Percentiles rank a stretch among this genome's conserved stretches.
Evolutionary conservation across 2,329 filamentous ascomycete species (phyloP).

Genomic region (Ilyonectria robusta): DNA sequence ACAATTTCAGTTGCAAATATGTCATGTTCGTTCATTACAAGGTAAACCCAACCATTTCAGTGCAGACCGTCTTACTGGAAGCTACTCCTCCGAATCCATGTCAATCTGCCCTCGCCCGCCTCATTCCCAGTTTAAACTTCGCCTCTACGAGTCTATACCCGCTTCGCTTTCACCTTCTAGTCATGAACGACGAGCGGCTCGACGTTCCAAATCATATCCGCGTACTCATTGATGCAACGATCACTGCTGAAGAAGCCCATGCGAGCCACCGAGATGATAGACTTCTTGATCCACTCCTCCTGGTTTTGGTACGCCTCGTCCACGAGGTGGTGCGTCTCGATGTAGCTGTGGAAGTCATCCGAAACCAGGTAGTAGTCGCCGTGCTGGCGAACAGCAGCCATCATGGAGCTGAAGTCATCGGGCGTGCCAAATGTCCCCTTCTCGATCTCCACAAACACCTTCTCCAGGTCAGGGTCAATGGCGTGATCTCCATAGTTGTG

Average conservation of each 20-base stretch:
- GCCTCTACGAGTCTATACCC: constrained; percentile 34
- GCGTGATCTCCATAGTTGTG: constrained; percentile 88
- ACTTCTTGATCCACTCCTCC: constrained; percentile 93
- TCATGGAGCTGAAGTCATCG: constrained; percentile 83
- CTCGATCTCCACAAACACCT: constrained; percentile 89
- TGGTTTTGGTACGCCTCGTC: constrained; percentile 94
- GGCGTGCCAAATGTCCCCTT: constrained; percentile 85
- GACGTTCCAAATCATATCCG: constrained; percentile 96
- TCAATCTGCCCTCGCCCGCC: constrained; percentile 35
- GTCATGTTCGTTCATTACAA: constrained; percentile 35
- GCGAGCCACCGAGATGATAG: constrained; percentile 86
- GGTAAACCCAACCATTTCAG: constrained; percentile 9
- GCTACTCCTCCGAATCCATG: neutral
- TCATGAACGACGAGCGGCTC: constrained; percentile 77
- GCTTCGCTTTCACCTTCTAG: constrained; percentile 37
- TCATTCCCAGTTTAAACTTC: constrained; percentile 21
- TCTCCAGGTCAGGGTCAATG: constrained; percentile 81
- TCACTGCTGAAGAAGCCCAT: constrained; percentile 99
- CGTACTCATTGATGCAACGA: constrained; percentile 96
- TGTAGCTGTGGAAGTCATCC: constrained; percentile 96
- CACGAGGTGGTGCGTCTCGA: constrained; percentile 90
- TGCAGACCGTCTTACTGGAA: neutral
- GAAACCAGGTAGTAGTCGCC: constrained; percentile 98
- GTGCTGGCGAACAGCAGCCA: constrained; percentile 89
- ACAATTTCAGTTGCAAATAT: constrained; percentile 10